phyloP scores from a whole-genome alignment of 2,329 filamentous ascomycete genomes.

The Cladosporium austrohemisphaericum region DNA sequence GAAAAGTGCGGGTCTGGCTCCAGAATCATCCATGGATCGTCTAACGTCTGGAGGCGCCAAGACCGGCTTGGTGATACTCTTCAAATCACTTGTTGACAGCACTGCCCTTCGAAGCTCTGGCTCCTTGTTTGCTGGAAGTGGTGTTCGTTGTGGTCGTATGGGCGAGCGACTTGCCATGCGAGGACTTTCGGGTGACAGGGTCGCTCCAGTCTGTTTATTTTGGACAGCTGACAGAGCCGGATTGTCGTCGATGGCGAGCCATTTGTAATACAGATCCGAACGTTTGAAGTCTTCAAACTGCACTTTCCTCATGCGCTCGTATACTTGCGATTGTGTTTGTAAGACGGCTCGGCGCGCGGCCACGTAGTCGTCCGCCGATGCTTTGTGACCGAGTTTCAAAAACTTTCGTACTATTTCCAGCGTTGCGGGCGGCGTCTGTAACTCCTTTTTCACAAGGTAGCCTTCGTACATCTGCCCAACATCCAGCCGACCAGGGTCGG shows the following conservation, averaged over 20 bases:
- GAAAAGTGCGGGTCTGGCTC: constrained; percentile 48
- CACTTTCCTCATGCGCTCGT: constrained; percentile 77
- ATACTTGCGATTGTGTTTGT: constrained; percentile 72
- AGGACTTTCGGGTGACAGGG: constrained; percentile 19
- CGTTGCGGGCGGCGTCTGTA: constrained; percentile 69
- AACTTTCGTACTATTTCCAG: constrained; percentile 71
- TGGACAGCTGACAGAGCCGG: constrained; percentile 31
- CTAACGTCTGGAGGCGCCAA: constrained; percentile 50
- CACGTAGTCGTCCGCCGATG: constrained; percentile 77
- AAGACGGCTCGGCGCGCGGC: constrained; percentile 77
- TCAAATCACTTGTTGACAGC: constrained; percentile 59
- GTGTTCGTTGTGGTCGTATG: constrained; percentile 22
- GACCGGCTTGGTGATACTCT: constrained; percentile 42
- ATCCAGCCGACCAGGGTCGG: constrained; percentile 78
- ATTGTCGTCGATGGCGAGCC: constrained; percentile 76
- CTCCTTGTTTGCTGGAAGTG: constrained; percentile 25
- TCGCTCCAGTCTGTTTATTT: constrained; percentile 16
- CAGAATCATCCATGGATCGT: constrained; percentile 66
- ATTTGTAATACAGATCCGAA: constrained; percentile 95
- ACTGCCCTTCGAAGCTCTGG: constrained; percentile 57
- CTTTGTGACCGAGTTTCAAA: constrained; percentile 69
- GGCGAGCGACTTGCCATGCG: constrained; percentile 20
- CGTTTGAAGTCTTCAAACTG: constrained; percentile 84
- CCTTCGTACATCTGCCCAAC: constrained; percentile 87
- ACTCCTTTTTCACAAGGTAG: constrained; percentile 77